Evolutionary conservation across 73 alveolate species (phyloP), one percentile per base, ranked within the genome.

Genomic region (Stentor coeruleus): DNA sequence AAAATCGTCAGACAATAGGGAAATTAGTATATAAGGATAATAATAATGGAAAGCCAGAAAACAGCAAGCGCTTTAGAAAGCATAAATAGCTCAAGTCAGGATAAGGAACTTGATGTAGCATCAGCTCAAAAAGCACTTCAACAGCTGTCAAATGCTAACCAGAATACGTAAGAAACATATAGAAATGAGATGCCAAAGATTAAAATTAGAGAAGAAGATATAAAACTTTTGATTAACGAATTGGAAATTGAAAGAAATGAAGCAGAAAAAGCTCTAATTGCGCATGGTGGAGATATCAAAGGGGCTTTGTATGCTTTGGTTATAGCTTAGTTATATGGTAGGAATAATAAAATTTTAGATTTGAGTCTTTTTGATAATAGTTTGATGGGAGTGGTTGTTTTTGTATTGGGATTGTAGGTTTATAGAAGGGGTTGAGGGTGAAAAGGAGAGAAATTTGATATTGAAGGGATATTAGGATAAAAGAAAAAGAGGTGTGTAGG

Each of bases 21-120:
- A n/a, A n/a, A n/a, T n/a, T n/a, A n/a, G n/a, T n/a, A n/a, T n/a
- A n/a, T n/a, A n/a, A n/a, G n/a, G n/a, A n/a, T n/a, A n/a, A n/a
- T n/a, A n/a, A n/a, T n/a, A 49, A 49, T 49, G 66, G 66, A 49
- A 49, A 49, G 28, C 66, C 66, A 49, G 66, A 49, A 49, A 49
- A 20, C 66, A 11, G 66, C 66, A 49, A 49, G 20, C 20, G 66
- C 66, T 49, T 49, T 49, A 20, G 66, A 49, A 49, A 49, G 66
- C 28, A 20, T 49, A 49, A 6, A 49, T 6, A 49, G 66, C 20
- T 6, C 6, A 11, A 49, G 28, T 20, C 66, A 49, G 66, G 66
- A 49, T 11, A 49, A 49, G 20, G 66, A 11, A 11, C 28, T 49
- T 49, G 66, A 49, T 20, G 6, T 20, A 11, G 66, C 66, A 49